phyloP scores from a whole-genome alignment of 768 basidiomycete genomes.

The Hygrophorus russula region DNA sequence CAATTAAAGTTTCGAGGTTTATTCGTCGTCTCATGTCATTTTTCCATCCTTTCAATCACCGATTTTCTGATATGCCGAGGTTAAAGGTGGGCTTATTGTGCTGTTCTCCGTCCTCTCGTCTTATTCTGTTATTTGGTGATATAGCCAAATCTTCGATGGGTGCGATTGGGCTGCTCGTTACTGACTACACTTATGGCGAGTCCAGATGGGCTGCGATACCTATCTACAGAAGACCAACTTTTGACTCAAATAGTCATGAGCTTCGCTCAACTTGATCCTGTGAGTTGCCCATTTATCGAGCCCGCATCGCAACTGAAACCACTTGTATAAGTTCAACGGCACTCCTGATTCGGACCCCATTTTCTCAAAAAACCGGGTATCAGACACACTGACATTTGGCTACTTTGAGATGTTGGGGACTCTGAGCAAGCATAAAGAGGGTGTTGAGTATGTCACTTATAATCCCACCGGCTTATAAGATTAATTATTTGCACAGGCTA shows the following conservation, averaged over 20 bases:
- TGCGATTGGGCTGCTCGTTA: conserved; percentile 72
- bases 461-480: neutral
- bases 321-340: conserved; percentile 47
- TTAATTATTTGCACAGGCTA: conserved; percentile 36
- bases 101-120: neutral
- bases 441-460: conserved; percentile 56
- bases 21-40: conserved; percentile 87
- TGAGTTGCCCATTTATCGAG: conserved; percentile 22
- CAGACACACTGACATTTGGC: conserved; percentile 77
- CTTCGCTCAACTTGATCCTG: conserved; percentile 89
- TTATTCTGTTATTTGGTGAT: neutral
- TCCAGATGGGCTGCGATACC: conserved; percentile 74
- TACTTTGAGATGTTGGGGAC: conserved; percentile 95
- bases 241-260: conserved; percentile 74
- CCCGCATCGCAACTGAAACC: neutral
- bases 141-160: conserved; percentile 77
- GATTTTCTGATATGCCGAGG: conserved; percentile 75
- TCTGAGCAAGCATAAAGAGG: conserved; percentile 80
- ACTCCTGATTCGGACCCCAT: conserved; percentile 65
- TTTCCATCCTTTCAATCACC: conserved; percentile 82
- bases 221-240: conserved; percentile 75
- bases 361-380: conserved; percentile 75
- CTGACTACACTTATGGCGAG: conserved; percentile 76
- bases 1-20: conserved; percentile 81
- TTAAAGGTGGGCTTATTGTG: conserved; percentile 35